Evolutionary conservation across 306 rosid species (phyloP).

Genomic region (Astragalus membranaceus): DNA sequence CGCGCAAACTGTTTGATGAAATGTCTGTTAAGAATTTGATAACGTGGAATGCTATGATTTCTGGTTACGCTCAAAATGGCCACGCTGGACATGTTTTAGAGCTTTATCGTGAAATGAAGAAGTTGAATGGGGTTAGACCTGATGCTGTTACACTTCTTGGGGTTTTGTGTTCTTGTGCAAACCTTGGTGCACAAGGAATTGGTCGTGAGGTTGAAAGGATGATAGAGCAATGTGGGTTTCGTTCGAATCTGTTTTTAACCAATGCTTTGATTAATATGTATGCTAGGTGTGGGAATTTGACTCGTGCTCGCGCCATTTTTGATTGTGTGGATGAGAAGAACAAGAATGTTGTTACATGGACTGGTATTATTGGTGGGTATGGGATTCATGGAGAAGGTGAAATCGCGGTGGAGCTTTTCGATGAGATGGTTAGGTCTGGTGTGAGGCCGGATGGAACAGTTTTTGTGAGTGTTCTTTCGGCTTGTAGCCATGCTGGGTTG

Average conservation of each 20-base stretch:
- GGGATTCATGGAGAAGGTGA: slow-evolving; percentile 90
- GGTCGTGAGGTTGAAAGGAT: slow-evolving; percentile 34
- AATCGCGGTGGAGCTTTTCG: slow-evolving; percentile 51
- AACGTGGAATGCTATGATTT: slow-evolving; percentile 87
- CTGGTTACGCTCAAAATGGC: slow-evolving; percentile 82
- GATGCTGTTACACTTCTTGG: slow-evolving; percentile 47
- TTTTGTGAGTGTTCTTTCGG: slow-evolving; percentile 71
- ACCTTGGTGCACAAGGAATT: slow-evolving; percentile 41
- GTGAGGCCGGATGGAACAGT: slow-evolving; percentile 67
- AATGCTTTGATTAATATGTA: slow-evolving; percentile 45
- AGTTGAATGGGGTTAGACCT: slow-evolving; percentile 24
- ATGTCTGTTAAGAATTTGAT: slow-evolving; percentile 63
- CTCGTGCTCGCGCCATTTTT: slow-evolving; percentile 25
- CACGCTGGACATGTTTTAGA: slow-evolving; percentile 59
- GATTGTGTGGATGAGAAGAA: slow-evolving; percentile 26
- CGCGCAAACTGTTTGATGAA: slow-evolving; percentile 50
- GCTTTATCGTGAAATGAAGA: slow-evolving; percentile 40
- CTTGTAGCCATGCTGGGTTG: slow-evolving; percentile 84
- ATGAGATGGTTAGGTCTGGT: slow-evolving; percentile 55
- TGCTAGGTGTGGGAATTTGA: slow-evolving; percentile 51
- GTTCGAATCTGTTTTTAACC: slow-evolving; percentile 34
- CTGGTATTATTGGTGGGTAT: slow-evolving; percentile 72
- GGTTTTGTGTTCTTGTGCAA: slow-evolving; percentile 41
- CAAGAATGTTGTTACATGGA: slow-evolving; percentile 48
- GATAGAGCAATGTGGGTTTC: slow-evolving; percentile 24